These are phyloP conservation scores for Gossypium mustelinum DNA, from an alignment of 345 rosid genomes.

Conservation along the genomic window DNA sequence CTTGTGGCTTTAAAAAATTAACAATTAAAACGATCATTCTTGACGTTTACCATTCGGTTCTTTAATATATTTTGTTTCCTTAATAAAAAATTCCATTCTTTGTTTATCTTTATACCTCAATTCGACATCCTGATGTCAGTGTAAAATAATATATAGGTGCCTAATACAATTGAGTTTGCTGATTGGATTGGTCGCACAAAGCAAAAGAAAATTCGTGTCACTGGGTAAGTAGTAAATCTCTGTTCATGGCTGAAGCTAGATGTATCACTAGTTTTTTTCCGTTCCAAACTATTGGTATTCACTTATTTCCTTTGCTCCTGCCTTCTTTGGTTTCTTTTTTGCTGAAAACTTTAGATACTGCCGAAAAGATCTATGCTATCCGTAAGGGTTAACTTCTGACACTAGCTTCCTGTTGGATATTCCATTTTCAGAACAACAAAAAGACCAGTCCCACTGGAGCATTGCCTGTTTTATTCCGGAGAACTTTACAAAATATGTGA, in stretches of 20 bases:
- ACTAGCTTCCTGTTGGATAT: conserved; percentile 2
- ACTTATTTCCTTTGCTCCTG: conserved; percentile 3
- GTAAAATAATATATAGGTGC: conserved; percentile 50
- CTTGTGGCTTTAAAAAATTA: background rate
- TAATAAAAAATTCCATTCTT: background rate
- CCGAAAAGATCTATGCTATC: conserved; percentile 7
- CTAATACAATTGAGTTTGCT: conserved; percentile 90
- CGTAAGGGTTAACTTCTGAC: conserved; percentile 12
- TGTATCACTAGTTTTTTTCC: background rate
- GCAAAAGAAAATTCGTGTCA: conserved; percentile 83
- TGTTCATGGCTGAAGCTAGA: conserved; percentile 16
- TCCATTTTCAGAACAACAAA: conserved; percentile 63
- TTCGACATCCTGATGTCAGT: conserved; percentile 3
- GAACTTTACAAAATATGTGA: conserved; percentile 85
- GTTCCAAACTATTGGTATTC: background rate
- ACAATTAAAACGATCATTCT: background rate
- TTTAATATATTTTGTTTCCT: background rate
- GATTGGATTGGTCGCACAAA: conserved; percentile 98
- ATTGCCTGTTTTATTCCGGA: conserved; percentile 82
- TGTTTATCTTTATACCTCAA: conserved; percentile 11
- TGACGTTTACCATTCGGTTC: background rate
- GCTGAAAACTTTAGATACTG: background rate
- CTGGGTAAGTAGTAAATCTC: conserved; percentile 56
- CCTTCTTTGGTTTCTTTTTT: background rate
- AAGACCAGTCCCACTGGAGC: conserved; percentile 98